A percentile compares a stretch with the other conserved stretches of the same genome.
Evolutionary conservation across 2,329 filamentous ascomycete species (phyloP).

Genomic region (Fusarium pseudograminearum): DNA sequence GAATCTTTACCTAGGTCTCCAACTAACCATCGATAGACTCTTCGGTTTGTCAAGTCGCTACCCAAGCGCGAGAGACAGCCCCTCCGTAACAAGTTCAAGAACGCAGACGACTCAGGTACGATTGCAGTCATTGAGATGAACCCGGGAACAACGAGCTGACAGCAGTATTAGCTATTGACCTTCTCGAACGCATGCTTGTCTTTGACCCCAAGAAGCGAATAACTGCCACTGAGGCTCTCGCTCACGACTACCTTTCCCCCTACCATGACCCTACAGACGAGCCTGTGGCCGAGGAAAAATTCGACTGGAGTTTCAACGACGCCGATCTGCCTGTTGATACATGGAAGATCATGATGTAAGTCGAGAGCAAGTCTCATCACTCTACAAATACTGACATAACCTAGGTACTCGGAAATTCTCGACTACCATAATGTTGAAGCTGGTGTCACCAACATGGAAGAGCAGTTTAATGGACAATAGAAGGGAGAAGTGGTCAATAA

Average conservation of each 20-base stretch:
- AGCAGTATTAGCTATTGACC: constrained; percentile 77
- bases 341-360: constrained; percentile 99
- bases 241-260: constrained; percentile 92
- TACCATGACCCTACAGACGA: constrained; percentile 99
- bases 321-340: constrained; percentile 96
- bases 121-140: constrained; percentile 18
- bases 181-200: constrained; percentile 96
- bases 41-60: constrained; percentile 96
- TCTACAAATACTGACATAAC: constrained; percentile 19
- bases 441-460: constrained; percentile 54
- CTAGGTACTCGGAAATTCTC: constrained; percentile 97
- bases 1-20: neutral
- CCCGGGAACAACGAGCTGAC: neutral
- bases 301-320: constrained; percentile 99
- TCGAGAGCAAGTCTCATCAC: neutral
- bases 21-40: constrained; percentile 69
- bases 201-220: constrained; percentile 98
- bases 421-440: constrained; percentile 96
- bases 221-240: constrained; percentile 85
- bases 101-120: constrained; percentile 86
- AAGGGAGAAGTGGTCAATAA: constrained; percentile 51
- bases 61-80: constrained; percentile 94
- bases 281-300: constrained; percentile 95
- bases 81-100: constrained; percentile 90
- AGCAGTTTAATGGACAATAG: constrained; percentile 54